Percentiles rank a stretch among this genome's conserved stretches.
Conservation (phyloP, 331 rosid genomes). For the Saraca asoca region DNA sequence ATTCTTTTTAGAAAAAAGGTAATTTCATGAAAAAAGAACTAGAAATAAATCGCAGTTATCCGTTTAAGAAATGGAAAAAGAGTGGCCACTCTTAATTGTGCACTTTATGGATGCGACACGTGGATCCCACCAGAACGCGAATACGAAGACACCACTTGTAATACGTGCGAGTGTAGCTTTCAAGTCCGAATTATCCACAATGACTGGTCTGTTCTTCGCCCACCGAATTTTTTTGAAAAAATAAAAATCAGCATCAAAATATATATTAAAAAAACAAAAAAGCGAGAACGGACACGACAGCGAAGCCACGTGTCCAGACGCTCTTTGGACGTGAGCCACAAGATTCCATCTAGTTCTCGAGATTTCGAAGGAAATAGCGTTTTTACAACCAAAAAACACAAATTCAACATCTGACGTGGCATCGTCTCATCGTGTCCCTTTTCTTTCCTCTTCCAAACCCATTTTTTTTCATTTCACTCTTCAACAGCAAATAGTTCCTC, state of each 20-base stretch:
- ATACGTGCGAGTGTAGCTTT: background rate
- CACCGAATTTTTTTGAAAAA: slow-evolving; percentile 28
- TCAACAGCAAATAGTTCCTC: slow-evolving; percentile 18
- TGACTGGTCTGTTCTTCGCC: slow-evolving; percentile 30
- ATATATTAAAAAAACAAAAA: slow-evolving; percentile 17
- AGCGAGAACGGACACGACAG: slow-evolving; percentile 29
- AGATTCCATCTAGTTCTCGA: slow-evolving; percentile 53
- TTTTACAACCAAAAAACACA: slow-evolving; percentile 18
- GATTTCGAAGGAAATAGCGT: slow-evolving; percentile 24
- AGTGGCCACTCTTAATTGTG: slow-evolving; percentile 24
- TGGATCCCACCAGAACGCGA: too few relatives aligned
- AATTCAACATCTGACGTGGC: slow-evolving; percentile 51
- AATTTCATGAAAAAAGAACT: background rate
- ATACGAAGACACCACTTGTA: too few relatives aligned
- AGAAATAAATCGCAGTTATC: slow-evolving; percentile 25
- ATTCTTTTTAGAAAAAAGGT: too few relatives aligned
- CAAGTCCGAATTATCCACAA: slow-evolving; percentile 36
- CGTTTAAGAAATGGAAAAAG: slow-evolving; percentile 1
- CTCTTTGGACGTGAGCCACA: slow-evolving; percentile 57
- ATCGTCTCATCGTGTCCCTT: slow-evolving; percentile 18
- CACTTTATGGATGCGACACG: too few relatives aligned
- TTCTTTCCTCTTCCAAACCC: slow-evolving; percentile 32
- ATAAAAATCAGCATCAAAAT: too few relatives aligned
- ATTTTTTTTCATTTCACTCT: background rate
- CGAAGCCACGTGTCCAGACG: slow-evolving; percentile 41